Evolutionary conservation across 768 basidiomycete species (phyloP), one percentile per base, ranked within the genome.

Genomic region (Tricholoma flavovirens): DNA sequence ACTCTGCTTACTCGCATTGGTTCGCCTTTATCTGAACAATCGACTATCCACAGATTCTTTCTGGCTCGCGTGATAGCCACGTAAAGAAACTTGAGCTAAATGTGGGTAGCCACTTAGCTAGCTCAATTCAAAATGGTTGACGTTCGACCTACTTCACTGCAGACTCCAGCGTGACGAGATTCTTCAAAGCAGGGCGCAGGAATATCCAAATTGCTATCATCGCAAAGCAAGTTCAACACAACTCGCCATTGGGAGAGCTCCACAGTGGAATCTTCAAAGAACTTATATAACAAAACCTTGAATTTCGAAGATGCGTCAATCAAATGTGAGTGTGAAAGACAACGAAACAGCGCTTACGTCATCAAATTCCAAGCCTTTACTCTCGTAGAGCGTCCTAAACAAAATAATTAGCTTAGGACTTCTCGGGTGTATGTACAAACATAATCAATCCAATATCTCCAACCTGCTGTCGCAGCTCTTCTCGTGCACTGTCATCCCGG

Each of bases 211-310:
- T 36, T 49, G 12, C 49, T 42, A 32, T 5, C 55, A 45, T 24
- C 55, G 52, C 21, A 58, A 51, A n/a, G 67, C 64, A 32, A 71
- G 65, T 0, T 75, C 53, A 1, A 66, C 71, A 50, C 81, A 1
- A 86, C 72, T 8, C 83, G 73, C 87, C 87, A 89, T 48, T 83
- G 82, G 0, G 79, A 67, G 1, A 65, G 55, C 38, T 77, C 77
- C 2, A 79, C 67, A 0, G 63, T 60, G 0, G 88, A 90, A 59
- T 87, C 84, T 22, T 81, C 76, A 60, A 90, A 90, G 67, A 89
- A 89, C 59, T 90, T 83, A 61, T 84, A 89, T 10, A 90, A 62
- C 3, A 90, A 72, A 4, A 90, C 87, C 87, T 88, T 51, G 26
- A 4, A 59, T 33, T 49, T 42, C 26, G 43, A n/a, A 46, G 10